Evolutionary conservation across 208 protist species (phyloP).

Genomic region (Leishmania martiniquensis): DNA sequence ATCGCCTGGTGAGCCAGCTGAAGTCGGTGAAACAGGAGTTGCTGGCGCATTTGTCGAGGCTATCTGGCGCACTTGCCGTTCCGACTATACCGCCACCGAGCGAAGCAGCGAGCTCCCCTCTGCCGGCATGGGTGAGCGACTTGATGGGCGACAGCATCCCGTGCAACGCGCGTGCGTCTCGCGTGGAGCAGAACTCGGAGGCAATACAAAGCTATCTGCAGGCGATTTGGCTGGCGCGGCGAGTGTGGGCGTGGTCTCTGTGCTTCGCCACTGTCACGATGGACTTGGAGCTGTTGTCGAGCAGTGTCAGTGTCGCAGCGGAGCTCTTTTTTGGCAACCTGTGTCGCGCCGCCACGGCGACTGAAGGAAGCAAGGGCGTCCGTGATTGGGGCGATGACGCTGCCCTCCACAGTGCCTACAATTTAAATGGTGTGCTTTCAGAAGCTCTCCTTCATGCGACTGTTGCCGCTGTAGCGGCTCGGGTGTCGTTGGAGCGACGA

Average conservation of each 20-base stretch:
- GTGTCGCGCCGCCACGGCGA: neutral
- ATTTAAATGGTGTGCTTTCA: constrained; percentile 6
- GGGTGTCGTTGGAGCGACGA: neutral
- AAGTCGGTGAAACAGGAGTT: constrained; percentile 79
- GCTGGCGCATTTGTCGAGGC: constrained; percentile 32
- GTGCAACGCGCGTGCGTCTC: too few relatives aligned
- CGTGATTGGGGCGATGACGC: neutral
- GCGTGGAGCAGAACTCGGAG: neutral
- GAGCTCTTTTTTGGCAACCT: constrained; percentile 31
- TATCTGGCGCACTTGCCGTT: neutral
- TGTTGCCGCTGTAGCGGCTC: neutral
- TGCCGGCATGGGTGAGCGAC: constrained; percentile 9
- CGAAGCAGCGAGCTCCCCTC: neutral
- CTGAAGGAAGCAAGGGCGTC: neutral
- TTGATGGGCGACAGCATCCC: neutral
- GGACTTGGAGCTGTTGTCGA: constrained; percentile 70
- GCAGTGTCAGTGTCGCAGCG: constrained; percentile 48
- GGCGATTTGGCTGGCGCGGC: constrained; percentile 28
- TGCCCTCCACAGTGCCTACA: constrained; percentile 13
- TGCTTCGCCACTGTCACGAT: constrained; percentile 41
- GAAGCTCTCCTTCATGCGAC: constrained; percentile 8
- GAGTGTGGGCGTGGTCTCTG: constrained; percentile 70
- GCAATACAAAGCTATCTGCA: constrained; percentile 16
- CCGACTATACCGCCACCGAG: neutral
- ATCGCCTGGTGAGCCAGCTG: constrained; percentile 57